Evolutionary conservation across 129 eudicot species (phyloP).

Genomic region (Chrysanthemum makinoi): DNA sequence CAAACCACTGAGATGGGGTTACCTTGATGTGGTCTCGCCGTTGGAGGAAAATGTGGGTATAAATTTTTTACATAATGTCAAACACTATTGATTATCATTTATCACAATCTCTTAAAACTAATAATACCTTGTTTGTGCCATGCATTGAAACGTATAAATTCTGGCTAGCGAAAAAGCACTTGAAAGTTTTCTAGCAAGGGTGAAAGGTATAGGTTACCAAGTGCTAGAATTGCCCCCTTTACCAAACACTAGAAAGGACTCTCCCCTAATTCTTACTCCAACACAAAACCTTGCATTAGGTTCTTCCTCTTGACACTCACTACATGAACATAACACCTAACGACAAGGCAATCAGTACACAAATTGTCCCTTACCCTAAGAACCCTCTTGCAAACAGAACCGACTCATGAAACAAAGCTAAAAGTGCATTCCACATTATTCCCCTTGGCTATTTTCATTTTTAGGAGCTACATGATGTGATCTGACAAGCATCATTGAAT

Average conservation of each 20-base stretch:
- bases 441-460: slow-evolving; percentile 18
- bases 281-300: not conserved
- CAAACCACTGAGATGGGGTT: too few relatives aligned
- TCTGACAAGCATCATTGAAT: slow-evolving; percentile 3
- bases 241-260: too few relatives aligned
- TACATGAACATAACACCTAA: not conserved
- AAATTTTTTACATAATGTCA: not conserved
- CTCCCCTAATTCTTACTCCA: too few relatives aligned
- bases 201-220: not conserved
- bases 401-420: slow-evolving; percentile 2
- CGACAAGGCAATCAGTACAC: not conserved
- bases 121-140: not conserved
- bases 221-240: not conserved
- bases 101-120: not conserved
- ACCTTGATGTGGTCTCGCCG: not conserved
- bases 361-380: not conserved
- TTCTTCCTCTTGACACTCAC: not conserved
- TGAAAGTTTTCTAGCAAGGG: not conserved
- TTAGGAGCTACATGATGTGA: slow-evolving; percentile 1
- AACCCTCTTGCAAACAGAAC: not conserved
- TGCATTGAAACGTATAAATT: not conserved
- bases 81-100: not conserved
- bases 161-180: not conserved
- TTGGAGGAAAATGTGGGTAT: not conserved
- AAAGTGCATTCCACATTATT: slow-evolving; percentile 2